Evolutionary conservation across 495 filamentous ascomycete species (phyloP), one percentile per base, ranked within the genome.

Genomic region (Clohesyomyces aquaticus): DNA sequence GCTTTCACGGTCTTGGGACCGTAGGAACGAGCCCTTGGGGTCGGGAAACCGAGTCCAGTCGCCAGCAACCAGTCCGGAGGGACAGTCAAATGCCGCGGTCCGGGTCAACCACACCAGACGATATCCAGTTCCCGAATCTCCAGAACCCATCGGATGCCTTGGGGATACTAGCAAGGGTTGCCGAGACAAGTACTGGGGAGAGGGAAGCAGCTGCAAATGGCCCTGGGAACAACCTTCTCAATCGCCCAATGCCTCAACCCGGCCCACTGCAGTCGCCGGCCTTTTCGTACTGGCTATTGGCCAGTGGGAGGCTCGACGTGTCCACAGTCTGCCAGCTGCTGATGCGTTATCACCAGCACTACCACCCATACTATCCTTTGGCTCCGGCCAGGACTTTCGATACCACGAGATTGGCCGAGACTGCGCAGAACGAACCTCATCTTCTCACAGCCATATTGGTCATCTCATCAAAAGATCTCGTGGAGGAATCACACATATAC

Each of bases 341-440:
- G 38, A 71, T 73, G 18, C 79, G 81, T 38, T 87, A 83, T 49
- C 78, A 77, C 16, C 74, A 81, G 28, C 75, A 82, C 55, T 88
- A 85, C 63, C 84, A 88, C 68, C 84, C 83, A 4, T 87, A 83
- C 71, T 84, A 86, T 35, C 85, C 85, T 1, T 70, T 88, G 19
- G 85, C 85, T 0, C 82, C 82, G 0, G 75, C 76, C 16, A 77
- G 78, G 47, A 81, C 82, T 29, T 84, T 88, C 49, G 75, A 82
- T 38, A 75, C 78, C 23, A 56, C 70, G 6, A 76, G 77, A 26
- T 70, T 85, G 6, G 77, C 80, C 47, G 71, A 79, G 11, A 84
- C 81, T 16, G 71, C 70, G 1, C 47, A 63, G 26, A 78, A 79
- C 43, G 84, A 88, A 68, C 82, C 80, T 49, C 81, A 87, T 63